phyloP scores from a whole-genome alignment of 208 protist species.

The Chromosphaera perkinsii region DNA sequence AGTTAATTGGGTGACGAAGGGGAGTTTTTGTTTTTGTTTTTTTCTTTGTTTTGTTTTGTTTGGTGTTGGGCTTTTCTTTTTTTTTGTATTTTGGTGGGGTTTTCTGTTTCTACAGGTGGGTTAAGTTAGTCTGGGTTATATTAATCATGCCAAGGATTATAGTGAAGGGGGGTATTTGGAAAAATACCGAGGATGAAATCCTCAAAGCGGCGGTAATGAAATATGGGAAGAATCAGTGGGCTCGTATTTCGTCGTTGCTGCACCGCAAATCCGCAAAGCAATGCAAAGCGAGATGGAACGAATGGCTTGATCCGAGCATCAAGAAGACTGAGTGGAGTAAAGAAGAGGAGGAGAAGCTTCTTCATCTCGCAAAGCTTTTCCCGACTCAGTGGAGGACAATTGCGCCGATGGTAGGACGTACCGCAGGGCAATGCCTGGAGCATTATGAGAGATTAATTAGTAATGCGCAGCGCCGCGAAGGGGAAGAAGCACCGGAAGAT shows the following conservation, averaged over 20 bases:
- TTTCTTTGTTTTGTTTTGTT: too few relatives aligned
- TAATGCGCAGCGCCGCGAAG: not conserved
- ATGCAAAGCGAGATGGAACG: constrained; percentile 94
- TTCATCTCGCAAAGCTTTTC: constrained; percentile 95
- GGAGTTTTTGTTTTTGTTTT: too few relatives aligned
- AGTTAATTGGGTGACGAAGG: too few relatives aligned
- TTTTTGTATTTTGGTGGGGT: too few relatives aligned
- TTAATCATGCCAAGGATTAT: too few relatives aligned
- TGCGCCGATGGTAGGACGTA: constrained; percentile 85
- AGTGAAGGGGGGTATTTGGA: constrained; percentile 97
- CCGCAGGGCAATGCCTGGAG: constrained; percentile 94
- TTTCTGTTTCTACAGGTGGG: too few relatives aligned
- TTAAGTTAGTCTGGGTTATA: too few relatives aligned
- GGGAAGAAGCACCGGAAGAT: constrained; percentile 52
- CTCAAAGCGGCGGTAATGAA: constrained; percentile 98
- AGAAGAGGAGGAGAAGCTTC: constrained; percentile 97
- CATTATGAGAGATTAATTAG: constrained; percentile 90
- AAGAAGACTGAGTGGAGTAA: constrained; percentile 97
- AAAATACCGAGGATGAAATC: constrained; percentile 98
- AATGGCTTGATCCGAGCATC: constrained; percentile 98
- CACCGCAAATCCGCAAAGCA: constrained; percentile 95
- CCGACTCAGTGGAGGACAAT: constrained; percentile 97
- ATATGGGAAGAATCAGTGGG: constrained; percentile 98
- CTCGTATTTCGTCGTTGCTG: constrained; percentile 94
- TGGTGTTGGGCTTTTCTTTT: too few relatives aligned